Evolutionary conservation across 2,329 filamentous ascomycete species (phyloP).

Genomic region (Colletotrichum shisoi): DNA sequence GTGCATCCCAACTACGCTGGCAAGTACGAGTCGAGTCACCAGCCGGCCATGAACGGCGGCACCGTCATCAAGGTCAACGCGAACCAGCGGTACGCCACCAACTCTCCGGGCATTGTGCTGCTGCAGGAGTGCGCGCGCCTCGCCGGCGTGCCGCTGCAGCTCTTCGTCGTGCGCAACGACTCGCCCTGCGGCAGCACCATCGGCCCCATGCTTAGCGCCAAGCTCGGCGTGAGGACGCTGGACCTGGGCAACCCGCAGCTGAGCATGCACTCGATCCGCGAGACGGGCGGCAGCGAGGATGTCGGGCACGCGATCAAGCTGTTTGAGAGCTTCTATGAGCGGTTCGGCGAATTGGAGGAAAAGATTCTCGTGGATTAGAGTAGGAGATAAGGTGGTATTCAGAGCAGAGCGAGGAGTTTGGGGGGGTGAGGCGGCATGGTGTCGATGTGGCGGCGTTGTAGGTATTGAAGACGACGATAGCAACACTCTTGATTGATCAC

Average conservation of each 20-base stretch:
- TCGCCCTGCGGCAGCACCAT: conserved; percentile 95
- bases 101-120: conserved; percentile 92
- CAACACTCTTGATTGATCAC: not conserved
- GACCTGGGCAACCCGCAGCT: conserved; percentile 94
- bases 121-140: conserved; percentile 83
- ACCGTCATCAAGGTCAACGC: conserved; percentile 98
- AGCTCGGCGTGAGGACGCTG: conserved; percentile 84
- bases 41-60: conserved; percentile 94
- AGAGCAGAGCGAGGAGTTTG: not conserved
- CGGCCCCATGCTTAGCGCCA: conserved; percentile 92
- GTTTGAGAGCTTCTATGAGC: conserved; percentile 86
- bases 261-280: conserved; percentile 96
- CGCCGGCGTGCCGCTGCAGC: conserved; percentile 83
- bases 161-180: conserved; percentile 97
- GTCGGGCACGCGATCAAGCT: conserved; percentile 85
- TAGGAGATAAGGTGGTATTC: no score
- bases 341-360: conserved; percentile 82
- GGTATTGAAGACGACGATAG: conserved; percentile 1
- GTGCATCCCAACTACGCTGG: conserved; percentile 92
- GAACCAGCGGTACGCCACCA: conserved; percentile 95
- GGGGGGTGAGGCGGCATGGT: not conserved
- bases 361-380: conserved; percentile 81
- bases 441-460: conserved; percentile 22
- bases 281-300: conserved; percentile 88
- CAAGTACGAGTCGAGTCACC: conserved; percentile 91